phyloP scores from a whole-genome alignment of 257 asterid species.

The Pogostemon cablin region DNA sequence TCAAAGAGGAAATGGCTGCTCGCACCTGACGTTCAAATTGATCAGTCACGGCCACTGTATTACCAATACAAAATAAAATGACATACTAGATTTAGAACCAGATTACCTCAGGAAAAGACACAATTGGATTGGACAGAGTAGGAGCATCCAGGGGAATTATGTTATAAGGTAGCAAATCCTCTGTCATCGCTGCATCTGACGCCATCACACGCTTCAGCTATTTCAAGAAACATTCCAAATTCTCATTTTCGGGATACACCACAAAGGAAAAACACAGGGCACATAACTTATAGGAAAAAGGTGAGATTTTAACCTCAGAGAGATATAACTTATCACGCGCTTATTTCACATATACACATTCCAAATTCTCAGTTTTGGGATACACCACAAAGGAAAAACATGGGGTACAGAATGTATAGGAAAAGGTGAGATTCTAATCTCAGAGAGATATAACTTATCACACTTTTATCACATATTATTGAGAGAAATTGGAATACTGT shows the following conservation, averaged over 20 bases:
- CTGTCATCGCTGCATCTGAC: constrained; percentile 98
- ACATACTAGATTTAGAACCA: constrained; percentile 27
- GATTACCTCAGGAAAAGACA: constrained; percentile 76
- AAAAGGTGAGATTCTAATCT: constrained; percentile 25
- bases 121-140: constrained; percentile 68
- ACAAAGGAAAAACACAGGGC: not conserved
- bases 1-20: constrained; percentile 80
- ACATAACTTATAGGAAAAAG: constrained; percentile 17
- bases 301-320: constrained; percentile 21
- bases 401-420: constrained; percentile 1
- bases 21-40: constrained; percentile 57
- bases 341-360: not conserved
- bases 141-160: constrained; percentile 95
- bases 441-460: constrained; percentile 8
- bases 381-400: not conserved
- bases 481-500: not conserved
- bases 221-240: constrained; percentile 6
- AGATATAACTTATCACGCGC: constrained; percentile 1
- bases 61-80: constrained; percentile 3
- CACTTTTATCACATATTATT: not conserved
- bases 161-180: constrained; percentile 82
- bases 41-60: constrained; percentile 31
- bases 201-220: constrained; percentile 91
- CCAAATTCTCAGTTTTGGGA: constrained; percentile 13
- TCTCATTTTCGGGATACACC: constrained; percentile 3